Conservation (phyloP, 2,329 filamentous ascomycete species). For the Drechslerella stenobrocha region DNA sequence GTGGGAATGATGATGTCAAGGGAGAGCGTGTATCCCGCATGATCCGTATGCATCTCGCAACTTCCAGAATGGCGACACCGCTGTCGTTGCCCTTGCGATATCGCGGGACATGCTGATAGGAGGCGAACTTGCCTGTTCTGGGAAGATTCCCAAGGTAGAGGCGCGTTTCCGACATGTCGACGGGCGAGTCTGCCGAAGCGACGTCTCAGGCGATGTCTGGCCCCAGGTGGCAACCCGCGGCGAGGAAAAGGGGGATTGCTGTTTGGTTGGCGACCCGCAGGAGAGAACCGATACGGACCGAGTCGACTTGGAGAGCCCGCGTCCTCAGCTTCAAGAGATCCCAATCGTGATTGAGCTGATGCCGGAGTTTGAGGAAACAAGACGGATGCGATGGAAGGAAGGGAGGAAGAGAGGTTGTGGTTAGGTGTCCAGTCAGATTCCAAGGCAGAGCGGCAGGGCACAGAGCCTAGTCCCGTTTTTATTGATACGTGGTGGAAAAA, state of each 20-base stretch:
- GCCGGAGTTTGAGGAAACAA: background rate
- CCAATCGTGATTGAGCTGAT: background rate
- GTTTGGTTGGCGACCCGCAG: too few relatives aligned
- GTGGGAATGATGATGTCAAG: background rate
- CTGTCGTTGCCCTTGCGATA: background rate
- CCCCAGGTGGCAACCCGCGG: too few relatives aligned
- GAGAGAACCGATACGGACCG: too few relatives aligned
- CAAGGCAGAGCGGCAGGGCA: conserved; percentile 4
- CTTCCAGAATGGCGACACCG: conserved; percentile 17
- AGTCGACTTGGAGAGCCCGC: too few relatives aligned
- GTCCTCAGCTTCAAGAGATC: background rate
- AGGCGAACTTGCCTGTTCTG: conserved; percentile 67
- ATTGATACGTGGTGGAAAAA: background rate
- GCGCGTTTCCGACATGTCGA: conserved; percentile 71
- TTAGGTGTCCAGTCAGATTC: conserved; percentile 5
- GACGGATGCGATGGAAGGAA: background rate
- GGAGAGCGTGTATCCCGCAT: conserved; percentile 3
- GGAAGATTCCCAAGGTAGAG: conserved; percentile 98
- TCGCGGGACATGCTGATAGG: conserved; percentile 55
- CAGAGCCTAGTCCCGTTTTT: background rate
- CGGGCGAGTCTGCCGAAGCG: conserved; percentile 8
- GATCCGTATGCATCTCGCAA: conserved; percentile 20
- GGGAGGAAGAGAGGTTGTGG: background rate
- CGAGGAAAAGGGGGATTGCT: too few relatives aligned
- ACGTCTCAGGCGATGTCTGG: background rate